Percentiles rank a stretch among this genome's conserved stretches.
These are phyloP conservation scores for Fusarium veterinarium DNA, from an alignment of 2,329 filamentous ascomycete genomes.

Conservation along the genomic window DNA sequence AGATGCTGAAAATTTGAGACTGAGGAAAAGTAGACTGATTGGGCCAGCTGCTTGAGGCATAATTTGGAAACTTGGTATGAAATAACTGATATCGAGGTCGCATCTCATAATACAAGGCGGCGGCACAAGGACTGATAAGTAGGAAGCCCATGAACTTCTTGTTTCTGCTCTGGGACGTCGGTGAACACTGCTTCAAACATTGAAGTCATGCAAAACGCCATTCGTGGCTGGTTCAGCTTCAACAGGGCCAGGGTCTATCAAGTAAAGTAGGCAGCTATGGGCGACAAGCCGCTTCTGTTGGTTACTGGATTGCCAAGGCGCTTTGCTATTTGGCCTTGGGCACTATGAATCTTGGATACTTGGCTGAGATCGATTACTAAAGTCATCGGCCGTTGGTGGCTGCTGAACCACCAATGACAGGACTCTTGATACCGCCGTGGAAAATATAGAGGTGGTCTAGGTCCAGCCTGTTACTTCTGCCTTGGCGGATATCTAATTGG, in stretches of 20 bases:
- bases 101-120: not conserved
- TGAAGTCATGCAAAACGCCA: too few relatives aligned
- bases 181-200: not conserved
- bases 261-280: too few relatives aligned
- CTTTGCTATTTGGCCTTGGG: accelerated
- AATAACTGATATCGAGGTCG: accelerated
- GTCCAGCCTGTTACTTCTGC: not conserved
- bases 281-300: not conserved
- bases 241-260: too few relatives aligned
- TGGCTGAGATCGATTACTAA: not conserved
- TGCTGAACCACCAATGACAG: not conserved
- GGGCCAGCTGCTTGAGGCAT: accelerated
- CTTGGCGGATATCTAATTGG: not conserved
- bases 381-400: too few relatives aligned
- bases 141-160: not conserved
- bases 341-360: not conserved
- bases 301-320: not conserved
- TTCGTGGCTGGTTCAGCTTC: too few relatives aligned
- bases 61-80: accelerated
- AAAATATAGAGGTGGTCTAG: not conserved
- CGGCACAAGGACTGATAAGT: not conserved
- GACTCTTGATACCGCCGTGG: not conserved
- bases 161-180: not conserved
- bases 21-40: not conserved
- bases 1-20: not conserved